Base-by-base conservation (phyloP, 1,284 basidiomycete species). In the Ceratobasidium sp. region DNA sequence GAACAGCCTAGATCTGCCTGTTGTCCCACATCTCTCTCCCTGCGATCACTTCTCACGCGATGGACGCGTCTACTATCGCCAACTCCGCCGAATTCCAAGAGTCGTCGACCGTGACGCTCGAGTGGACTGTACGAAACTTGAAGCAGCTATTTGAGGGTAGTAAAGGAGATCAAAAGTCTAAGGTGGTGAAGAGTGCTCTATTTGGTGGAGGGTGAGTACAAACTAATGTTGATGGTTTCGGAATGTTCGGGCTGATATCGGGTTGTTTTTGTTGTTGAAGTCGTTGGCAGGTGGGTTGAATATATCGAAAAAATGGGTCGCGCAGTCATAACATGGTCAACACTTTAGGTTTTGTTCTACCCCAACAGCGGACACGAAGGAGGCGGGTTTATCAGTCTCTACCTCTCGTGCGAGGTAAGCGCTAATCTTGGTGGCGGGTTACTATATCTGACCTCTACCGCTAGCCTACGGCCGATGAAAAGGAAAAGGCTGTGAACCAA, bases 271-370 rank as follows among this genome's bases (percentile, higher is more conserved):
- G 12, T 54, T 28, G n/a, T n/a, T 4, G 26, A 12, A 77, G 79
- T 28, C 86, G 88, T 71, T 93, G 92, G 92, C 92, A 93, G 86
- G 91, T 91, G 79, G 73, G 83, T 77, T 80, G 23, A 59, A 59
- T 38, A 50, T 44, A 40, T 38, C 42, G 20, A 38, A 40, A 23
- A 42, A 7, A 17, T 20, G 4, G 62, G 13, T 13, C 57, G 20
- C 28, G 42, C 33, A n/a, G 38, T 74, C 26, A 78, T 40, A 56
- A 77, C 40, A 71, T 57, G 12, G n/a, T 82, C 94, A 89, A 90
- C 94, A 57, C 83, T 95, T 62, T 82, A 94, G 90, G 90, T 94
- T 61, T 83, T 96, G 64, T 94, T 94, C 84, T 95, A 95, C 83
- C 89, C 94, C 7, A 95, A 95, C 83, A 92, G 93, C 59, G 94